Conservation (phyloP, 352 stramenopile genomes). For the Phytophthora melonis region DNA sequence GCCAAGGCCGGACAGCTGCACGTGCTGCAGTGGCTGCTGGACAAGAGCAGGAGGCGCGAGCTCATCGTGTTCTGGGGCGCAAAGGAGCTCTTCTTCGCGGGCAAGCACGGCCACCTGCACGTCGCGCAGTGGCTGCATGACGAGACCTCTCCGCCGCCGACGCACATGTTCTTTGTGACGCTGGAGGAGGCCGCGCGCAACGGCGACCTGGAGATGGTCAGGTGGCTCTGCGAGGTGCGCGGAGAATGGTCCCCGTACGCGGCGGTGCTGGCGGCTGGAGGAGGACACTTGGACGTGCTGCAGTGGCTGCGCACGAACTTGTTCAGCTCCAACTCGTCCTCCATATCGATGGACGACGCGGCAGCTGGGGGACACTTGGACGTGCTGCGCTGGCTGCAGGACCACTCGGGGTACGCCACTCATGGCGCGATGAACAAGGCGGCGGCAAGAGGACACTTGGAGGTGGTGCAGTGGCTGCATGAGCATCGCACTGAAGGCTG, state of each 20-base stretch:
- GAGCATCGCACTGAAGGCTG: conserved; percentile 28
- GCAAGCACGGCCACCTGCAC: conserved; percentile 39
- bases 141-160: conserved; percentile 40
- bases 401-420: conserved; percentile 42
- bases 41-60: conserved; percentile 15
- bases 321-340: conserved; percentile 44
- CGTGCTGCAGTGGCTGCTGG: conserved; percentile 37
- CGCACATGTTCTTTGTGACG: conserved; percentile 54
- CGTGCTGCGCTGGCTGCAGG: conserved; percentile 39
- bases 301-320: conserved; percentile 44
- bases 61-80: conserved; percentile 43
- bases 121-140: conserved; percentile 47
- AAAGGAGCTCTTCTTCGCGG: conserved; percentile 46
- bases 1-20: conserved; percentile 40
- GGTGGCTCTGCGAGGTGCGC: conserved; percentile 44
- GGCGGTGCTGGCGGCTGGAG: conserved; percentile 36
- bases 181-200: conserved; percentile 43
- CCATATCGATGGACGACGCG: conserved; percentile 43
- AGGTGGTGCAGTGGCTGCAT: conserved; percentile 47
- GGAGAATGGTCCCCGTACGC: conserved; percentile 46
- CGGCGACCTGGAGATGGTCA: conserved; percentile 40
- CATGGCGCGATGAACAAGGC: conserved; percentile 65
- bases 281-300: conserved; percentile 44
- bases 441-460: conserved; percentile 55
- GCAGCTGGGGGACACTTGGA: conserved; percentile 36